phyloP scores from a whole-genome alignment of 306 rosid species.

The Inga leiocalycina region DNA sequence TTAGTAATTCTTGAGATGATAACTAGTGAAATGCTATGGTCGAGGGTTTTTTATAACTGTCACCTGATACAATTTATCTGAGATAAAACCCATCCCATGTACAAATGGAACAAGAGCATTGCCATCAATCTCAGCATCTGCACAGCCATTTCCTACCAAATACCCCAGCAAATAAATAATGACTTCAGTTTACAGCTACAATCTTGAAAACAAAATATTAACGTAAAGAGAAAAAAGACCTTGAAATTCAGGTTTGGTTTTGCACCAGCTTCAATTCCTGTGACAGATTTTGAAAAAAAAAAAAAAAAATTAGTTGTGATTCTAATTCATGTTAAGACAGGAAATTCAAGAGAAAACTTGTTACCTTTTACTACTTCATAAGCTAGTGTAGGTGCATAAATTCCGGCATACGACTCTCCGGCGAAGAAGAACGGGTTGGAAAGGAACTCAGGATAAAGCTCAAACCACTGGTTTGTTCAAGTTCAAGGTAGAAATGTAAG shows the following conservation, averaged over 20 bases:
- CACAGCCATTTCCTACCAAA: constrained; percentile 86
- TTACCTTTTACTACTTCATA: constrained; percentile 70
- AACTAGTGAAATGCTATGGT: not conserved
- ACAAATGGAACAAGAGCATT: constrained; percentile 90
- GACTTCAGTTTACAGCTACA: constrained; percentile 14
- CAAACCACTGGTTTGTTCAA: constrained; percentile 73
- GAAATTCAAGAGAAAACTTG: constrained; percentile 20
- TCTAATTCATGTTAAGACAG: not conserved
- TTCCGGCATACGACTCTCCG: constrained; percentile 94
- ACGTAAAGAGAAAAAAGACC: constrained; percentile 35
- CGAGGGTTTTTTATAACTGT: constrained; percentile 10
- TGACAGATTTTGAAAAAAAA: not conserved
- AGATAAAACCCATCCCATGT: constrained; percentile 96
- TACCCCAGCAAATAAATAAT: constrained; percentile 58
- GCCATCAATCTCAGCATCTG: constrained; percentile 76
- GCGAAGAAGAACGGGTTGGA: constrained; percentile 73
- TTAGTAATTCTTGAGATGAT: constrained; percentile 19
- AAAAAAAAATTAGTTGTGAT: not conserved
- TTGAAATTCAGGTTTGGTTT: constrained; percentile 65
- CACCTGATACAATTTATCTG: constrained; percentile 84
- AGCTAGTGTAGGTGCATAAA: constrained; percentile 91
- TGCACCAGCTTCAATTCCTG: constrained; percentile 52
- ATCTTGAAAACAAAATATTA: constrained; percentile 19
- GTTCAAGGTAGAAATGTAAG: constrained; percentile 30
- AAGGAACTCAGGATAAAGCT: constrained; percentile 71